Percentiles rank a stretch among this genome's conserved stretches.
Evolutionary conservation across 1,284 basidiomycete species (phyloP).

Genomic region (Singerocomus rubriflavus): DNA sequence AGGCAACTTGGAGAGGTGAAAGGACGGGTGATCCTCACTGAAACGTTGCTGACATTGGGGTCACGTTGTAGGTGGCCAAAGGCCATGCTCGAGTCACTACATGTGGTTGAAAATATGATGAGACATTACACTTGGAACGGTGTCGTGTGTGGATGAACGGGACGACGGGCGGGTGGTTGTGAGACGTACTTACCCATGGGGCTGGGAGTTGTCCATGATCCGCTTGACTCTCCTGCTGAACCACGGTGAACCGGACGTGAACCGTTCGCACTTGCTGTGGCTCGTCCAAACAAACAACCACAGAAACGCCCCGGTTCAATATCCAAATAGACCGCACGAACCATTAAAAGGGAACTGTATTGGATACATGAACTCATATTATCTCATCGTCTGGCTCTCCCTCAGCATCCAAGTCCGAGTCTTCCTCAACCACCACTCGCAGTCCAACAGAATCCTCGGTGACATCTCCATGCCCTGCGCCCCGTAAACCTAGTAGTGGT

Average conservation of each 20-base stretch:
- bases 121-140: constrained; percentile 16
- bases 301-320: constrained; percentile 22
- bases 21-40: constrained; percentile 20
- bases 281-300: constrained; percentile 32
- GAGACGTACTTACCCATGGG: constrained; percentile 34
- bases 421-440: constrained; percentile 21
- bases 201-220: constrained; percentile 33
- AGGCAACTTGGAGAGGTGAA: neutral
- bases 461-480: neutral
- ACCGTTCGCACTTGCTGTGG: constrained; percentile 33
- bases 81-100: constrained; percentile 31
- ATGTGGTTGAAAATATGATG: constrained; percentile 7
- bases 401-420: constrained; percentile 38
- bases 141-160: constrained; percentile 2
- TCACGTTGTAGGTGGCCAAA: constrained; percentile 37
- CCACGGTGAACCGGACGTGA: constrained; percentile 36
- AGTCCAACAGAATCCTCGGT: constrained; percentile 2
- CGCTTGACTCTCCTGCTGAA: constrained; percentile 25
- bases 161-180: constrained; percentile 2
- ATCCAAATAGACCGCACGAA: constrained; percentile 5
- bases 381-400: constrained; percentile 40
- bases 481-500: neutral
- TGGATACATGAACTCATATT: constrained; percentile 19
- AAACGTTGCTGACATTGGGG: constrained; percentile 35
- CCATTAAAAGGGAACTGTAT: constrained; percentile 23